Evolutionary conservation across 139 green algal genomes (phyloP).

Genomic region (Mychonastes homosphaera): DNA sequence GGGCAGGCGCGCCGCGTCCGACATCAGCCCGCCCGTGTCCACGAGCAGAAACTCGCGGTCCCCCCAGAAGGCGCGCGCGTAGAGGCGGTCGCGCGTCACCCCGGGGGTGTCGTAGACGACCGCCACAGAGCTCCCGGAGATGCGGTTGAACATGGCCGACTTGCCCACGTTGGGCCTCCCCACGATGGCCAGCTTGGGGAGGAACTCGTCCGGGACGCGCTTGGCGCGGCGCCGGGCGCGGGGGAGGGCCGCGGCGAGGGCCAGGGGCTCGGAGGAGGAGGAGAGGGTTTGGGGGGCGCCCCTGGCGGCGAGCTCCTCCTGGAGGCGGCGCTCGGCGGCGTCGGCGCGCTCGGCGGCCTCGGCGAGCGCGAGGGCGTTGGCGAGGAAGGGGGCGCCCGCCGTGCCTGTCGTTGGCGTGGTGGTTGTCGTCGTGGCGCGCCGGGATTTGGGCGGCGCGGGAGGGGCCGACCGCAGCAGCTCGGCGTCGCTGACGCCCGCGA

Average conservation of each 20-base stretch:
- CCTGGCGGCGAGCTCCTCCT: constrained; percentile 3
- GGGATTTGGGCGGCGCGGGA: background rate
- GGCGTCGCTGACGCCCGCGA: background rate
- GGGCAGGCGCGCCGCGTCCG: constrained; percentile 54
- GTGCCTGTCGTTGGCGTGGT: constrained; percentile 1
- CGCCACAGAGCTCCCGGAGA: constrained; percentile 62
- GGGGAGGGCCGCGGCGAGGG: background rate
- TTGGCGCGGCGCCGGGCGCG: constrained; percentile 13
- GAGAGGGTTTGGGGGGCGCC: too few species aligned
- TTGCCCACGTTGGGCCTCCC: constrained; percentile 96
- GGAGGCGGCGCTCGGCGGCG: constrained; percentile 5
- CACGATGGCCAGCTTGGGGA: constrained; percentile 69
- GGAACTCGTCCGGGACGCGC: constrained; percentile 21
- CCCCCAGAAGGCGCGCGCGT: constrained; percentile 80
- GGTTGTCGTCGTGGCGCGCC: background rate
- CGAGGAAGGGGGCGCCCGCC: constrained; percentile 9
- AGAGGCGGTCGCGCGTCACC: constrained; percentile 85
- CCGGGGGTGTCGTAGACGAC: constrained; percentile 95
- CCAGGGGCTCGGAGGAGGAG: too few species aligned
- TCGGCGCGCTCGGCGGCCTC: constrained; percentile 7
- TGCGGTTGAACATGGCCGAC: constrained; percentile 91
- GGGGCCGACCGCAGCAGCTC: background rate
- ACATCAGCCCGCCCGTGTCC: constrained; percentile 91
- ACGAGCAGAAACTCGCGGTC: constrained; percentile 84
- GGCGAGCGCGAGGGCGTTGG: background rate